Evolutionary conservation across 352 stramenopile genomes (phyloP).

Genomic region (Pythium volutum): DNA sequence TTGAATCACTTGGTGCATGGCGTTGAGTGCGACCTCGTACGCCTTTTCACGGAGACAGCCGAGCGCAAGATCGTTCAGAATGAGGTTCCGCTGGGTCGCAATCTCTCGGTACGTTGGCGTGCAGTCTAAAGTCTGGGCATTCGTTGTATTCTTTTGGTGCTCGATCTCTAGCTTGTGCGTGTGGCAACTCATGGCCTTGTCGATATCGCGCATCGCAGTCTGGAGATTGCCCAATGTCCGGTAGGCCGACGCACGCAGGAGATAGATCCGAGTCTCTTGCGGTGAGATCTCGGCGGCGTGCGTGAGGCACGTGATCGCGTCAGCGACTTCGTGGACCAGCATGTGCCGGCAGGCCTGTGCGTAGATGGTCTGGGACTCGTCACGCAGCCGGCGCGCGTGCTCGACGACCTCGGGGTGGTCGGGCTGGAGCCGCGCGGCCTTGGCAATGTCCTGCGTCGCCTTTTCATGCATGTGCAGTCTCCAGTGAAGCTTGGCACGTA

Average conservation of each 20-base stretch:
- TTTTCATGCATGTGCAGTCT: constrained; percentile 74
- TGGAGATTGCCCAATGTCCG: constrained; percentile 61
- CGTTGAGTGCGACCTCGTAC: constrained; percentile 71
- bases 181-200: constrained; percentile 58
- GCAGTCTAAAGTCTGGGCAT: no score
- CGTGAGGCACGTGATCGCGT: constrained; percentile 64
- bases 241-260: constrained; percentile 63
- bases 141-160: constrained; percentile 5
- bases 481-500: constrained; percentile 81
- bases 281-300: constrained; percentile 65
- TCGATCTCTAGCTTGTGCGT: constrained; percentile 23
- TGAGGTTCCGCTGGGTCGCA: constrained; percentile 62
- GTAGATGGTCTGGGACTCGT: constrained; percentile 73
- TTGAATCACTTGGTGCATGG: constrained; percentile 77
- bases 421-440: constrained; percentile 48
- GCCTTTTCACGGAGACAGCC: constrained; percentile 51
- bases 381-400: constrained; percentile 59
- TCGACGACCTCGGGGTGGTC: constrained; percentile 72
- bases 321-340: constrained; percentile 44
- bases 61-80: constrained; percentile 71
- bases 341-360: constrained; percentile 53
- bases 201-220: constrained; percentile 52
- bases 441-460: constrained; percentile 60
- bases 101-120: constrained; percentile 64
- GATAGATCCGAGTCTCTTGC: constrained; percentile 63